phyloP scores from a whole-genome alignment of 106 monocot genomes.

The Dendrobium huoshanense region DNA sequence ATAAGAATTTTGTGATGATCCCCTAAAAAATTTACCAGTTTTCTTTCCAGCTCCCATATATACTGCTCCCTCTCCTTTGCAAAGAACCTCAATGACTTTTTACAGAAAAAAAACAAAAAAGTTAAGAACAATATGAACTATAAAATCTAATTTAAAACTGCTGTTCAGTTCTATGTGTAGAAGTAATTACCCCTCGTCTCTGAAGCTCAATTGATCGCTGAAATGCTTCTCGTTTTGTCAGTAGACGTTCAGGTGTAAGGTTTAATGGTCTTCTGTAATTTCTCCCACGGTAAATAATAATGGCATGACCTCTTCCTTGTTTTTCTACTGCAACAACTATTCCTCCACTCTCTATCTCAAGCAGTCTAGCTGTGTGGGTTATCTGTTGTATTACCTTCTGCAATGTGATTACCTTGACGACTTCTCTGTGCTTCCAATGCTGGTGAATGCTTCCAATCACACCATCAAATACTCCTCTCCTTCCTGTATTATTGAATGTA shows the following conservation, averaged over 20 bases:
- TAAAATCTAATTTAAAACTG: background rate
- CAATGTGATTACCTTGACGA: constrained; percentile 80
- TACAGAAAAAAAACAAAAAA: background rate
- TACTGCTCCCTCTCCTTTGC: constrained; percentile 42
- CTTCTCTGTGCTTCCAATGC: constrained; percentile 92
- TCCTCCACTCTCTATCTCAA: constrained; percentile 81
- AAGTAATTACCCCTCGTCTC: constrained; percentile 67
- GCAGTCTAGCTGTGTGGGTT: constrained; percentile 48
- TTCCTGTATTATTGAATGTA: constrained; percentile 33
- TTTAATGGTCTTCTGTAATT: constrained; percentile 54
- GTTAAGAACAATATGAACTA: too few species aligned
- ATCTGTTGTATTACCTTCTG: constrained; percentile 39
- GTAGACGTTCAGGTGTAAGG: constrained; percentile 41
- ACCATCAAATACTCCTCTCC: constrained; percentile 85
- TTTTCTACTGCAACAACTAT: constrained; percentile 61
- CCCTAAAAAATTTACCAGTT: constrained; percentile 35
- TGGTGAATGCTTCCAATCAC: constrained; percentile 79
- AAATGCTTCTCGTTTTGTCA: constrained; percentile 67
- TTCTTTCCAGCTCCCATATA: constrained; percentile 41
- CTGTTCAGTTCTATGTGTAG: background rate
- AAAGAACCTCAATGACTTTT: constrained; percentile 82
- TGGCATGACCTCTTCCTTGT: constrained; percentile 59
- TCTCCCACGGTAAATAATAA: constrained; percentile 83
- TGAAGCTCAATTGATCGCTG: constrained; percentile 72
- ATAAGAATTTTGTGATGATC: background rate